Base-by-base conservation (phyloP, 176 grass and related monocot species). In the Triticum urartu region DNA sequence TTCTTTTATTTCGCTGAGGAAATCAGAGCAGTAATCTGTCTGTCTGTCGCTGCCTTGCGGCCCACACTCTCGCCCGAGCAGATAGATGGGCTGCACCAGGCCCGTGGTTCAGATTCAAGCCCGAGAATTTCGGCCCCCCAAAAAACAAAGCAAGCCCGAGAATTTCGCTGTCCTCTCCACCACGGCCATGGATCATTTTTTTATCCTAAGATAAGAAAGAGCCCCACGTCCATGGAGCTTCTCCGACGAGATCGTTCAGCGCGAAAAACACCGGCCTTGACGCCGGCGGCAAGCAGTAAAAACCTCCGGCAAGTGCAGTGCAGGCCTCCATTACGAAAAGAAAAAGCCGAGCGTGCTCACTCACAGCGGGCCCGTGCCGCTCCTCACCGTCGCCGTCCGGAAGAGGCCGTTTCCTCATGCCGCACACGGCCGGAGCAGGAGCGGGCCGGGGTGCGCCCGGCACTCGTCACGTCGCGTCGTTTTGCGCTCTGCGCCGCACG, bases 371-470 rank as follows among this genome's bases (percentile, higher is more conserved):
- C 56, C 7, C 28, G 64, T 36, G 68, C 9, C 9, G 2, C 28
- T 21, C 56, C 56, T 21, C 18, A 0, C 52, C 50, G 45, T 17
- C 50, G 9, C 39, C 50, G 20, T 21, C 56, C 56, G 73, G 54
- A 76, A 76, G 73, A 32, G 43, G 73, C 73, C 45, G 32, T 76
- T 76, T 76, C 14, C 73, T 54, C 45, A 76, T 76, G 0, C 25
- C 73, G 25, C 73, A 76, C 73, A 76, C 73, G 73, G 73, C 73
- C 7, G 25, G 72, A n/a, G n/a, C n/a, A n/a, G n/a, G n/a, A n/a
- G n/a, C n/a, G n/a, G 64, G 28, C 14, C 43, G 11, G 30, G 30
- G 5, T 32, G 30, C 32, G 17, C 32, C 22, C 25, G 2, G 15
- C 1, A 4, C 43, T 9, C 71, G 40, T 74, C 39, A 3, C 13